These are phyloP conservation scores for Cryptococcus maquisensis DNA, from an alignment of 1,284 basidiomycete species.

Conservation along the genomic window DNA sequence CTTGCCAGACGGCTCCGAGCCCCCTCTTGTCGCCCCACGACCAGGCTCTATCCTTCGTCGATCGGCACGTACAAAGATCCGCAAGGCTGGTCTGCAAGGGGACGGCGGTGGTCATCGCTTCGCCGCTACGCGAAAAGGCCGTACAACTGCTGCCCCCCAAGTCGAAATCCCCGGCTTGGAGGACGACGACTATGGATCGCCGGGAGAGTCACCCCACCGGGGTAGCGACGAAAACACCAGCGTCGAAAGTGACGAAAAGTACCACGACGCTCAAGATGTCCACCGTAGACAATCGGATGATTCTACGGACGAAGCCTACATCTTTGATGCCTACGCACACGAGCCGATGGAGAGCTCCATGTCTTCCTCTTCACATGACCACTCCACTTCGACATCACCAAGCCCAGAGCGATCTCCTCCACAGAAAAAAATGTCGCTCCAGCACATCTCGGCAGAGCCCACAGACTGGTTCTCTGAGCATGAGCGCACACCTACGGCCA, in stretches of 20 bases:
- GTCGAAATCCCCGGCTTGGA: constrained; percentile 23
- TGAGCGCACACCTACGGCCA: constrained; percentile 35
- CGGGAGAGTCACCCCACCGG: background rate
- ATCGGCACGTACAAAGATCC: constrained; percentile 88
- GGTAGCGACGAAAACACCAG: constrained; percentile 26
- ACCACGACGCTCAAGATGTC: constrained; percentile 24
- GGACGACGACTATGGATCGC: constrained; percentile 33
- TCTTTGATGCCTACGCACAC: constrained; percentile 73
- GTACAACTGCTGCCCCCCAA: constrained; percentile 29
- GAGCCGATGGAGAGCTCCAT: constrained; percentile 31
- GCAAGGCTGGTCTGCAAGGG: constrained; percentile 73
- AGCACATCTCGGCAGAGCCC: constrained; percentile 14
- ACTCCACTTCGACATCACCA: constrained; percentile 25
- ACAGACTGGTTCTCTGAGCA: constrained; percentile 33
- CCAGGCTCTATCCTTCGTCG: constrained; percentile 84
- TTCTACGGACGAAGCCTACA: constrained; percentile 70
- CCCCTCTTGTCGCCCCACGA: constrained; percentile 80
- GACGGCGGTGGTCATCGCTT: constrained; percentile 80
- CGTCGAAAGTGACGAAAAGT: constrained; percentile 18
- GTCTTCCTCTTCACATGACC: constrained; percentile 51
- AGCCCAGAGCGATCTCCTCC: constrained; percentile 33
- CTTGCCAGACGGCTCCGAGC: constrained; percentile 54
- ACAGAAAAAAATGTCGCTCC: constrained; percentile 20
- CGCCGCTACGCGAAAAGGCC: constrained; percentile 50
- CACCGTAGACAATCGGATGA: constrained; percentile 52